Conservation (phyloP, 2,329 filamentous ascomycete species). For the Plenodomus tracheiphilus region DNA sequence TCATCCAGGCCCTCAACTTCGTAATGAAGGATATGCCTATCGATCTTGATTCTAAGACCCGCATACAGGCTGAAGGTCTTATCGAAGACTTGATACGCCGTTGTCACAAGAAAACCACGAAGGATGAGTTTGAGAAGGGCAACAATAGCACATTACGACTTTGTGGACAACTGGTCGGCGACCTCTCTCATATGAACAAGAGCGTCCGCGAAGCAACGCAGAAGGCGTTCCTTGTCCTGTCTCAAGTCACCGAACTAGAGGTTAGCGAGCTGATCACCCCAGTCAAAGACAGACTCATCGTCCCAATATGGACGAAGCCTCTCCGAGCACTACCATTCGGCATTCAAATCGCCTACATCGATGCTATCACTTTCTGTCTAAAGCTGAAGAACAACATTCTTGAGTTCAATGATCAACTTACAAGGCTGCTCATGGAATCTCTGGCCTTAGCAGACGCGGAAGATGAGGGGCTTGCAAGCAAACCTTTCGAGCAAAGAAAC, state of each 20-base stretch:
- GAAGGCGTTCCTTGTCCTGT: constrained; percentile 77
- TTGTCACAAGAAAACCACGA: constrained; percentile 77
- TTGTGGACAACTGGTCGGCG: constrained; percentile 82
- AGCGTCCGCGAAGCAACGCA: constrained; percentile 89
- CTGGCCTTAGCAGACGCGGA: constrained; percentile 91
- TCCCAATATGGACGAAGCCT: constrained; percentile 93
- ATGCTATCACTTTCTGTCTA: constrained; percentile 95
- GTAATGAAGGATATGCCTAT: constrained; percentile 98
- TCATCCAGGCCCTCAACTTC: constrained; percentile 89
- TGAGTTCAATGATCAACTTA: constrained; percentile 87
- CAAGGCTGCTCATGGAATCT: constrained; percentile 88
- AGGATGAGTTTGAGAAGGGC: constrained; percentile 73
- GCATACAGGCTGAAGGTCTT: constrained; percentile 79
- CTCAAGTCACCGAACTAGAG: constrained; percentile 74
- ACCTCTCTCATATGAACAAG: constrained; percentile 93
- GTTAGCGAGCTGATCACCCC: constrained; percentile 88
- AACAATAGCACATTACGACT: constrained; percentile 72
- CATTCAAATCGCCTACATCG: constrained; percentile 97
- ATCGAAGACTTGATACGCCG: constrained; percentile 76
- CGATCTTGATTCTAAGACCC: constrained; percentile 87
- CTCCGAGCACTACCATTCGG: constrained; percentile 89
- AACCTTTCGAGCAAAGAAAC: constrained; percentile 92
- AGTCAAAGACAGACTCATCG: constrained; percentile 85
- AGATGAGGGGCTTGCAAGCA: constrained; percentile 82
- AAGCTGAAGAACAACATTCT: constrained; percentile 86